These are phyloP conservation scores for Saccharomyces hybrid DNA, from an alignment of 1,139 yeast genomes.

Conservation along the genomic window DNA sequence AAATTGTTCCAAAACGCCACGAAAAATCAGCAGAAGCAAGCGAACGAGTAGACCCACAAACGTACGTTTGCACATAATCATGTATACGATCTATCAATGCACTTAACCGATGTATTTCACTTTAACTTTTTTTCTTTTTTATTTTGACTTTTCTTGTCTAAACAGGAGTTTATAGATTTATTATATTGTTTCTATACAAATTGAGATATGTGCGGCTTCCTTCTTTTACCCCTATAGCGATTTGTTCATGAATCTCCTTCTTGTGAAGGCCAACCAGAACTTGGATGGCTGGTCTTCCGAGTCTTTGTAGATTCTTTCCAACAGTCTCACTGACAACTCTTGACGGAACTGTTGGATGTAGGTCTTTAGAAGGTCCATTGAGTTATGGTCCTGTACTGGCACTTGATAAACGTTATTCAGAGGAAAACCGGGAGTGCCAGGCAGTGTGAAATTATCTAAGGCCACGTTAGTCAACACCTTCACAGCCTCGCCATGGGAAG, in stretches of 20 bases:
- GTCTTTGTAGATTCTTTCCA: slow-evolving; percentile 55
- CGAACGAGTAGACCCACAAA: neutral
- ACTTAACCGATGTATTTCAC: too few relatives aligned
- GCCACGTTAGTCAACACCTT: slow-evolving; percentile 73
- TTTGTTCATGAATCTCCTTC: slow-evolving; percentile 93
- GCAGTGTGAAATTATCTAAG: slow-evolving; percentile 79
- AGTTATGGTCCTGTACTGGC: slow-evolving; percentile 67
- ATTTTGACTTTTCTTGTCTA: neutral
- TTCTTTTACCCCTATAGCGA: slow-evolving; percentile 30
- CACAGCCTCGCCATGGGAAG: slow-evolving; percentile 55
- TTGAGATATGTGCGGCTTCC: too few relatives aligned
- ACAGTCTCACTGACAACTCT: slow-evolving; percentile 75
- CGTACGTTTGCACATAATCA: neutral
- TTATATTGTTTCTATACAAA: neutral
- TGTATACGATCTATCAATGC: neutral
- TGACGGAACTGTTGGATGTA: slow-evolving; percentile 92
- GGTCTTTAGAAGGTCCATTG: slow-evolving; percentile 67
- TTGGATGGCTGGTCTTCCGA: slow-evolving; percentile 52
- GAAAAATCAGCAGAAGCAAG: slow-evolving; percentile 36
- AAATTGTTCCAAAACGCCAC: slow-evolving; percentile 43
- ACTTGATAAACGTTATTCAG: slow-evolving; percentile 66
- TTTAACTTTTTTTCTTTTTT: too few relatives aligned
- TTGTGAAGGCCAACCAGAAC: slow-evolving; percentile 92
- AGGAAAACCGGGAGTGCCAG: slow-evolving; percentile 94
- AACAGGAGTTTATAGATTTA: neutral